These are phyloP conservation scores for Maudiozyma barnettii DNA, from an alignment of 805 yeast genomes.

Conservation along the genomic window DNA sequence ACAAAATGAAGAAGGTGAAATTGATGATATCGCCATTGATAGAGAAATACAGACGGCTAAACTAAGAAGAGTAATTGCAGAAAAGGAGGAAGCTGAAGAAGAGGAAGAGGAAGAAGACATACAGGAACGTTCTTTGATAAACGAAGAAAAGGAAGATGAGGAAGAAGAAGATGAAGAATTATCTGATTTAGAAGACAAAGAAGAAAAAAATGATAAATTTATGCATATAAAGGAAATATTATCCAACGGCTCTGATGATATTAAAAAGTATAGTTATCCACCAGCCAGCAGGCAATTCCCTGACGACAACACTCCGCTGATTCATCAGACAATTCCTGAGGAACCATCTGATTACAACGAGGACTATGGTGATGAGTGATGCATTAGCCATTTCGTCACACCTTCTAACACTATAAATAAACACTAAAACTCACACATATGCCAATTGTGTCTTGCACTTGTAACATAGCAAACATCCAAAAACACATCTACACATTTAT, in stretches of 20 bases:
- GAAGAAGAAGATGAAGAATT: neutral
- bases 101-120: neutral
- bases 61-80: neutral
- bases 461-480: neutral
- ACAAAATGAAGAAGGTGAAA: neutral
- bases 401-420: too few relatives aligned
- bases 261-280: too few relatives aligned
- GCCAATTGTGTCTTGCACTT: neutral
- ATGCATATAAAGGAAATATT: too few relatives aligned
- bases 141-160: neutral
- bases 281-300: neutral
- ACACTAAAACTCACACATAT: too few relatives aligned
- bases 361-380: neutral
- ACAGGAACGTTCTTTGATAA: neutral
- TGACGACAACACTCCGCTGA: neutral
- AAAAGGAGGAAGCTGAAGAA: neutral
- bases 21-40: neutral
- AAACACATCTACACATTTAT: too few relatives aligned
- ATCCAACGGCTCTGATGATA: too few relatives aligned
- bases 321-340: neutral
- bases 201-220: neutral
- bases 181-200: neutral
- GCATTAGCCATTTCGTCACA: too few relatives aligned
- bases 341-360: neutral
- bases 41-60: neutral